Base-by-base conservation (phyloP, 2,329 filamentous ascomycete species). In the Cladosporium sp. region DNA sequence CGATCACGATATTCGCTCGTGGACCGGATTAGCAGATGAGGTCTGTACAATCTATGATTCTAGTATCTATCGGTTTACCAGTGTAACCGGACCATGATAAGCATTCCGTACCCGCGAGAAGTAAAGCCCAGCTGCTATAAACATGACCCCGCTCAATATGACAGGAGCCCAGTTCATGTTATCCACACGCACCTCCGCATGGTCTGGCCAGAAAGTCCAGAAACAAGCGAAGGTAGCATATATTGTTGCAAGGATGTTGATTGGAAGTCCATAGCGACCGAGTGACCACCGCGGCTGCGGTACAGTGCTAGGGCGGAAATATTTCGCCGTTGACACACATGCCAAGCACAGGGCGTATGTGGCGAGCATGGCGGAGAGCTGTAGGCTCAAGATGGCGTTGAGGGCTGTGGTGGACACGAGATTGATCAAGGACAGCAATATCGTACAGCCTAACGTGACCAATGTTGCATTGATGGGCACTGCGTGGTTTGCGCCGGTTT, bases 361-460 rank as follows among this genome's bases (percentile, higher is more conserved):
- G 70, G 75, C 73, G 43, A 74, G 65, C 43, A 76, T 70, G 2
- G 74, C 74, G 13, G 73, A 73, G 51, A 74, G 74, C 7, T 75
- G 74, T 1, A 83, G 75, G 6, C 77, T 78, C 32, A 78, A 70
- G 66, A 81, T 77, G 49, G 75, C 76, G 66, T 78, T 78, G 69
- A 81, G 77, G 7, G 79, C 77, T 14, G 76, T 70, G 18, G 71
- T 70, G 6, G 76, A 78, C 62, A 79, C 79, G 64, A 80, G 76
- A 66, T 80, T 80, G 75, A 80, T 80, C 53, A 75, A 74, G 16
- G 73, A 72, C 18, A 80, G 72, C 53, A 78, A 65, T 25, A 74
- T 69, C 3, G 72, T 74, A 11, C 78, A 71, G 25, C 63, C 68
- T 10, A 73, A 67, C 54, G 70, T 73, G 14, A 76, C 65, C 8